phyloP scores from a whole-genome alignment of 2,329 filamentous ascomycete species.

The Apiospora pterosperma region DNA sequence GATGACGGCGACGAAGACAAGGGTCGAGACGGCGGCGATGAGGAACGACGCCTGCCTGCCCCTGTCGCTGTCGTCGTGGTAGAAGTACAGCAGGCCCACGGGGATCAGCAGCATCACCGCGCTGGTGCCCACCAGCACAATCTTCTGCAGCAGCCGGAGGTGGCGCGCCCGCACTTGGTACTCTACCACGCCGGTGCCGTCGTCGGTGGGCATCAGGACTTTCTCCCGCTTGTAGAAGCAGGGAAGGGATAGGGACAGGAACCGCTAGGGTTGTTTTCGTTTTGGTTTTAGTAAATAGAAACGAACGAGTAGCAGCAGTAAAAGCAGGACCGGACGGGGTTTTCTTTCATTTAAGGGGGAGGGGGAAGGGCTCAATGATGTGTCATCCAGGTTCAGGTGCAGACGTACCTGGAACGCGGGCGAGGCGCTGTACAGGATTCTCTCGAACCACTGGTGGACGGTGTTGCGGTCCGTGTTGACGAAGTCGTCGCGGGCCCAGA shows the following conservation, averaged over 20 bases:
- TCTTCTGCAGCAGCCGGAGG: neutral
- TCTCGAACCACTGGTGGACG: neutral
- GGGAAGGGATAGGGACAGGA: neutral
- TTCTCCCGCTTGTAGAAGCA: neutral
- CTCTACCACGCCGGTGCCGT: neutral
- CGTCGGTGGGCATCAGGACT: neutral
- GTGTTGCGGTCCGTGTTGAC: neutral
- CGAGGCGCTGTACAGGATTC: neutral
- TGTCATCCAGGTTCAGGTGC: neutral
- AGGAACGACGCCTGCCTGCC: neutral
- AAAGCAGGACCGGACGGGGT: too few species aligned
- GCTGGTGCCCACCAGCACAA: neutral
- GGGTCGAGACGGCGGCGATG: neutral
- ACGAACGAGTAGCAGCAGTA: neutral
- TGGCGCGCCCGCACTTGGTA: neutral
- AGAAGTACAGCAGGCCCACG: neutral
- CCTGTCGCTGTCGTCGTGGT: neutral
- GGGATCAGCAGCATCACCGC: neutral
- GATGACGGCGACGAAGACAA: neutral
- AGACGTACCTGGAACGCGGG: neutral
- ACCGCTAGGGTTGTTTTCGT: neutral
- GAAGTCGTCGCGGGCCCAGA: neutral
- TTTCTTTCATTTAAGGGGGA: too few species aligned
- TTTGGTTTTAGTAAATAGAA: neutral
- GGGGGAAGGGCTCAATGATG: too few species aligned